These are phyloP conservation scores for Boletus sensibilis DNA, from an alignment of 768 basidiomycete genomes.

Conservation along the genomic window DNA sequence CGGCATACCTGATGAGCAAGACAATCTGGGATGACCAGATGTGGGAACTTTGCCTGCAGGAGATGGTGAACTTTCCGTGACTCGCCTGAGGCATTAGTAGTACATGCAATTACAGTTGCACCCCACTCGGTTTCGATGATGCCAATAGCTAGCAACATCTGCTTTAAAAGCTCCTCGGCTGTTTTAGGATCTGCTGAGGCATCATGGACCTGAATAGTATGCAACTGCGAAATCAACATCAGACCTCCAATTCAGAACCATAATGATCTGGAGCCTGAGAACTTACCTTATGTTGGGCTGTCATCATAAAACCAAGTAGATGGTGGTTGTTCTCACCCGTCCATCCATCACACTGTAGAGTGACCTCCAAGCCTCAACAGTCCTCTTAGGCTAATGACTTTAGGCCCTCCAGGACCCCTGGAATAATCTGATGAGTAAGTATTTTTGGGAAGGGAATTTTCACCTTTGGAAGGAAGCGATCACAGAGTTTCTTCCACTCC, in stretches of 20 bases:
- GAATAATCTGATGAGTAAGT: constrained; percentile 19
- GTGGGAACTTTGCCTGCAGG: constrained; percentile 18
- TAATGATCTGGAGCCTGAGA: too few species aligned
- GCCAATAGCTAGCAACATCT: constrained; percentile 17
- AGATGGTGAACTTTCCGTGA: constrained; percentile 26
- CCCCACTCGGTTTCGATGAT: constrained; percentile 25
- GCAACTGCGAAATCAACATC: constrained; percentile 7
- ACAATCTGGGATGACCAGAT: constrained; percentile 35
- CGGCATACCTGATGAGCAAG: constrained; percentile 38
- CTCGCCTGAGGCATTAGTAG: constrained; percentile 38
- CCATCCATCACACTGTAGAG: constrained; percentile 39
- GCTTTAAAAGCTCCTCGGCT: constrained; percentile 30
- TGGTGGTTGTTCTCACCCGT: constrained; percentile 33
- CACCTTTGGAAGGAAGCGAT: too few species aligned
- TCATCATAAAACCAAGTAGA: constrained; percentile 36
- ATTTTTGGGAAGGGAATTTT: too few species aligned
- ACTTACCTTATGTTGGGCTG: constrained; percentile 9
- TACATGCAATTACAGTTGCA: constrained; percentile 25
- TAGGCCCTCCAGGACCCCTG: background rate
- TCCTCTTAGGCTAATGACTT: background rate
- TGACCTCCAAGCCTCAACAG: constrained; percentile 18
- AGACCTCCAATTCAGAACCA: too few species aligned
- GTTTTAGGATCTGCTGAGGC: constrained; percentile 32
- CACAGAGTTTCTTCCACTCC: too few species aligned
- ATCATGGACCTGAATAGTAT: constrained; percentile 35